phyloP scores from a whole-genome alignment of 495 filamentous ascomycete species.

The Viridothelium virens region DNA sequence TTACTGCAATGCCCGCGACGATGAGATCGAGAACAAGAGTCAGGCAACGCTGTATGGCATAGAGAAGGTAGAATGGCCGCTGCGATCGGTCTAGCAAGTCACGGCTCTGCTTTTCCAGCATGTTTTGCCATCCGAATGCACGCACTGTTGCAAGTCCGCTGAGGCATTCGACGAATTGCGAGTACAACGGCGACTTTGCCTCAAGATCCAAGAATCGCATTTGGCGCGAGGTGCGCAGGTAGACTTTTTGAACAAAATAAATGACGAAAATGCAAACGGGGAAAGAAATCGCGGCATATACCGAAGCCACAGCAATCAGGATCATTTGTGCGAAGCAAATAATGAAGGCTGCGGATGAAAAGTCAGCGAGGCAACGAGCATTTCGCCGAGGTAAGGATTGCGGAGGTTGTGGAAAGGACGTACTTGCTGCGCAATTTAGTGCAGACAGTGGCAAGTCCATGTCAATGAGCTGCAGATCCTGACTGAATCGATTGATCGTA shows the following conservation, averaged over 20 bases:
- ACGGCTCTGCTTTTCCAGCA: constrained; percentile 34
- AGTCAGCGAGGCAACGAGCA: constrained; percentile 9
- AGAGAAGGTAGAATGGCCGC: constrained; percentile 52
- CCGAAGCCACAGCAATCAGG: constrained; percentile 44
- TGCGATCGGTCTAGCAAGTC: constrained; percentile 51
- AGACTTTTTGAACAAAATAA: constrained; percentile 28
- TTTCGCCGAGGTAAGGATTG: background rate
- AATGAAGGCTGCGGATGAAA: constrained; percentile 31
- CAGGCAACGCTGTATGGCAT: constrained; percentile 41
- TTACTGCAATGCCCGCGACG: constrained; percentile 23
- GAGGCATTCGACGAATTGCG: constrained; percentile 39
- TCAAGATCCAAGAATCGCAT: constrained; percentile 32
- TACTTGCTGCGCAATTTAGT: constrained; percentile 33
- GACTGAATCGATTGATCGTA: constrained; percentile 41
- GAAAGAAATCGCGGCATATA: constrained; percentile 46
- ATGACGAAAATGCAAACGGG: constrained; percentile 37
- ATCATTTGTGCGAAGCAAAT: constrained; percentile 45
- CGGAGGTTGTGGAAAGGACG: constrained; percentile 12
- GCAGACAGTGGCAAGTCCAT: constrained; percentile 30
- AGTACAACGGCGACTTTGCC: constrained; percentile 30
- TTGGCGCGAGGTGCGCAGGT: constrained; percentile 33
- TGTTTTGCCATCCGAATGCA: constrained; percentile 49
- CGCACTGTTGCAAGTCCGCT: constrained; percentile 44
- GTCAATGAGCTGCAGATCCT: constrained; percentile 43
- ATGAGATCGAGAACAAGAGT: constrained; percentile 29